Evolutionary conservation across 108 stramenopile genomes (phyloP), one percentile per base, ranked within the genome.

Genomic region (Nannochloropsis salina): DNA sequence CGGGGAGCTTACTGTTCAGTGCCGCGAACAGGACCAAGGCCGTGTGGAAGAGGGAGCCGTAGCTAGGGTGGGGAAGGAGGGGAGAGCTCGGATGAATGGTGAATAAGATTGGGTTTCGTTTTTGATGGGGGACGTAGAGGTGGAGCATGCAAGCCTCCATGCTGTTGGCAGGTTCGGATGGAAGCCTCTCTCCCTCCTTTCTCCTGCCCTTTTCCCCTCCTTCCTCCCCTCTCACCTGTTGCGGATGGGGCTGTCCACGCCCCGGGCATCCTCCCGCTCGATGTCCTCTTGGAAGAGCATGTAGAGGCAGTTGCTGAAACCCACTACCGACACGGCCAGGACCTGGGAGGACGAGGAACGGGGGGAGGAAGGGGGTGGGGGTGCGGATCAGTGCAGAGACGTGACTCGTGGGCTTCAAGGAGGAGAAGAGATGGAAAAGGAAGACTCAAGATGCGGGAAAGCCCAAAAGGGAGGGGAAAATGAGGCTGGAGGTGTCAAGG

Each of bases 21-120:
- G 61, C 61, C 20, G 61, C 61, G 61, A 74, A 74, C 2, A 74
- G 61, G 61, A 74, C 61, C 20, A 74, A n/a, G 6, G n/a, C 61
- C 61, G 61, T 74, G n/a, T 74, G 61, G 61, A 74, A 74, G 61
- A 74, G 61, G 6, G 61, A 74, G 61, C 61, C 61, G 6, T 74
- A 74, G 61, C 61, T 74, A n/a, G 15, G 61, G 20, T 1, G 61
- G 8, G 61, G 61, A 74, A 3, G n/a, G 61, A n/a, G 2, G 6
- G 4, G n/a, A n/a, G 61, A n/a, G 61, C 61, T n/a, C 20, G 61
- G 1, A 1, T 31, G 1, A 74, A 51, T 10, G 47, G 15, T 51
- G 47, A 51, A n/a, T n/a, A n/a, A 51, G 15, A 51, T 51, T 10
- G 15, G 47, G 31, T 31, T 31, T 31, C 31, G 31, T 31, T 31